Base-by-base conservation (phyloP, 495 filamentous ascomycete species). In the Penicillium canescens region DNA sequence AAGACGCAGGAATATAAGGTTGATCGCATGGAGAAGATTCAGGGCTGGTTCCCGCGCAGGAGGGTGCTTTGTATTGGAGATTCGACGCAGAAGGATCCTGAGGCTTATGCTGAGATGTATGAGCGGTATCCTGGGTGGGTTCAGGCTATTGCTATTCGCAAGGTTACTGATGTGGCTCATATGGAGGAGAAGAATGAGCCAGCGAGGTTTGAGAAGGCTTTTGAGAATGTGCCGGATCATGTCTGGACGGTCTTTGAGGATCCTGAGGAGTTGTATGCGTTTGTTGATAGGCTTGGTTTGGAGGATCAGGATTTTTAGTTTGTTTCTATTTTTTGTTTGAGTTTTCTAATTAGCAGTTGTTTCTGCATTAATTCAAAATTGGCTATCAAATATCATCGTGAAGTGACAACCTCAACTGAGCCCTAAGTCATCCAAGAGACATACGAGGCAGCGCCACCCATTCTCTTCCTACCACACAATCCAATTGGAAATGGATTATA, bases 61-160 rank as follows among this genome's bases (percentile, higher is more conserved):
- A 88, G 88, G 54, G 85, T 94, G 71, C 79, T 98, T 20, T 87
- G 84, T 59, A 82, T 98, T 54, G 93, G 93, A 0, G 93, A 98
- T 65, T 91, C 86, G 34, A 97, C 93, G 10, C 93, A 98, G 70
- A 86, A 79, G 23, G 93, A 98, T 62, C 92, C 93, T 0, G 93
- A 97, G 68, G 83, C 90, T 0, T 97, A 97, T 63, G 93, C 85
- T 26, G 82, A 89, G 64, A 81, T 84, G 70, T 92, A 81, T 68
- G 72, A 68, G 58, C 68, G 64, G 55, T 78, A 86, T 59, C 84
- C 84, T 0, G 81, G 77, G 3, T 96, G 91, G 89, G 81, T 96
- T 40, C 81, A 83, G 57, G 76, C 84, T 12, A 91, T 98, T 37
- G 85, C 85, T 55, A 96, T 97, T 53, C 80, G 93, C 9, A 91